Evolutionary conservation across 108 stramenopile genomes (phyloP), one percentile per base, ranked within the genome.

Genomic region (Fistulifera pelliculosa): DNA sequence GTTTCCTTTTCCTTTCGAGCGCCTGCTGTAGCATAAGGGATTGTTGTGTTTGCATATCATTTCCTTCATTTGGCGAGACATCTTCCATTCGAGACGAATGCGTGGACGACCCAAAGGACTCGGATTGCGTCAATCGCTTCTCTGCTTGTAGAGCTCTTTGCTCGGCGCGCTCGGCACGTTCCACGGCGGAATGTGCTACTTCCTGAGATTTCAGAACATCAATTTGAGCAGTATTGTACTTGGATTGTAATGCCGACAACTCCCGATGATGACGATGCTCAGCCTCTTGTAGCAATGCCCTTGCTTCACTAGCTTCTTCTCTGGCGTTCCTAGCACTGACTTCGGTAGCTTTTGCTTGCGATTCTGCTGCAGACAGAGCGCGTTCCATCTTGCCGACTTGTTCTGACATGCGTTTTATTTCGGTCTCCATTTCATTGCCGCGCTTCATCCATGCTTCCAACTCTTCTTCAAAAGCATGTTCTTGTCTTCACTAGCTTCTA

Each of bases 391-490:
- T 60, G 1, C 60, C 61, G 25, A 69, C 44, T 45, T 74, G 41
- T 16, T 57, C 42, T 44, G 18, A 54, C 23, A 74, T 47, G 41
- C 52, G 49, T 8, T 43, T 38, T 2, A 68, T 24, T 57, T 57
- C 38, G 53, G 27, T 44, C 58, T 57, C 48, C 17, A 47, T 54
- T 12, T 31, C n/a, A 12, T 15, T 27, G 10, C 58, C 58, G 8
- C 58, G 26, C 17, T 48, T 31, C 45, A 60, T 23, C 47, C 58
- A 53, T 13, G 65, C 51, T 53, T 65, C 60, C 22, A 75, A 27
- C 44, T 75, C 73, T 38, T 65, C 49, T 26, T 73, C 65, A 73
- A 56, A 25, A 60, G 16, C 1, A 49, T 2, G 17, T 60, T 60
- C 18, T 27, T 49, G 14, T 49, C 47, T 27, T 60, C 45, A 14